Evolutionary conservation across 495 filamentous ascomycete species (phyloP).

Genomic region (Talaromyces borbonicus): DNA sequence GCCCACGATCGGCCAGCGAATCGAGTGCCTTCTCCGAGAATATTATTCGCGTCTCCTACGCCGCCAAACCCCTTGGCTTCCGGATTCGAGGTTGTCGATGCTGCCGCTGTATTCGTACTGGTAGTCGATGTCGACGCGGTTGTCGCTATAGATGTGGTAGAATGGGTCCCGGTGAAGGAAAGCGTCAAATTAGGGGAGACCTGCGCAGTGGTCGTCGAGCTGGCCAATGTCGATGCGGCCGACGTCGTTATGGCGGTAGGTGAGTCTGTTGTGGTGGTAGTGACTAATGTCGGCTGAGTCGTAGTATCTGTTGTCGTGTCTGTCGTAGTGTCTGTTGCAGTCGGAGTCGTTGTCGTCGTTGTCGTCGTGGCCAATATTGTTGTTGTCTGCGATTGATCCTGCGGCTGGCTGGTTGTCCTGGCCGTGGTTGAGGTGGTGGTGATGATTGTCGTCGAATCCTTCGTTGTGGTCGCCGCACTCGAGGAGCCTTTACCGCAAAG

Average conservation of each 20-base stretch:
- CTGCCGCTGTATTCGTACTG: background rate
- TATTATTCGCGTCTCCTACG: conserved; percentile 6
- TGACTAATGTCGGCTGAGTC: background rate
- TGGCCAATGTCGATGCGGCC: background rate
- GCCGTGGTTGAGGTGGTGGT: background rate
- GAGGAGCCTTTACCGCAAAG: background rate
- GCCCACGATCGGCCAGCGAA: background rate
- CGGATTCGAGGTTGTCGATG: conserved; percentile 2
- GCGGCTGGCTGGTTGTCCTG: background rate
- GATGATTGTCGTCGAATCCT: conserved; percentile 4
- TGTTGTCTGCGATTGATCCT: background rate
- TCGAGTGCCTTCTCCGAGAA: conserved; percentile 2
- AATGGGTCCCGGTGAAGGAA: background rate
- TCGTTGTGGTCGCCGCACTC: background rate
- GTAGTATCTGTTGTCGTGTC: background rate
- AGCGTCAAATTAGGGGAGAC: background rate
- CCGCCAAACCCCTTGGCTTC: conserved; percentile 7
- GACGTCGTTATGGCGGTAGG: background rate
- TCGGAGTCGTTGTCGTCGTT: no score
- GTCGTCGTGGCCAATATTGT: background rate
- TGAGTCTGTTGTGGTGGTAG: background rate
- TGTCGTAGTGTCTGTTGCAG: no score
- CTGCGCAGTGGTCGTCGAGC: no score
- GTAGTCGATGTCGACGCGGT: background rate
- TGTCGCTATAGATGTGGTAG: background rate